Percentiles rank a stretch among this genome's conserved stretches.
These are phyloP conservation scores for Colletotrichum gigasporum DNA, from an alignment of 2,329 filamentous ascomycete species.

Conservation along the genomic window DNA sequence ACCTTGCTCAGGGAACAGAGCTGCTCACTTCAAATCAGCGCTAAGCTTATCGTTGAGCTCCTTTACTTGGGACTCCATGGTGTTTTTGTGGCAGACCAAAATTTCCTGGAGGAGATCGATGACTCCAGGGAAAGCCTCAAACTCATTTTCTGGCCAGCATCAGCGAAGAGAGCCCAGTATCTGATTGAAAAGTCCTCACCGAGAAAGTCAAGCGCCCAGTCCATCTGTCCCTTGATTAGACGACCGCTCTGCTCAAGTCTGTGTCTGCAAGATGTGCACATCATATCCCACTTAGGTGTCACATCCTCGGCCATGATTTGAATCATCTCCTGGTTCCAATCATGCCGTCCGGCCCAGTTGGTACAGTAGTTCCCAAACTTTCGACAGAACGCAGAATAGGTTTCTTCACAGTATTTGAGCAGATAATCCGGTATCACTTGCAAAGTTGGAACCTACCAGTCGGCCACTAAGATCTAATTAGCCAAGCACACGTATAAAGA, in stretches of 20 bases:
- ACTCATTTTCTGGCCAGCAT: too few relatives aligned
- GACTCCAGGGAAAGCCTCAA: too few relatives aligned
- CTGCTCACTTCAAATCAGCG: too few relatives aligned
- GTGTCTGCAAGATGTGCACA: background rate
- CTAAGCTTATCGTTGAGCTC: too few relatives aligned
- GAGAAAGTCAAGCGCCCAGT: background rate
- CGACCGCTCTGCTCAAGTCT: conserved; percentile 26
- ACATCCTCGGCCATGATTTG: conserved; percentile 45
- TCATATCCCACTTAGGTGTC: conserved; percentile 41
- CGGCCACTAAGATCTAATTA: background rate
- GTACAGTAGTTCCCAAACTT: conserved; percentile 50
- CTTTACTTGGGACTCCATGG: too few relatives aligned
- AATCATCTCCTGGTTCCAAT: conserved; percentile 58
- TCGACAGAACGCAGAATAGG: conserved; percentile 53
- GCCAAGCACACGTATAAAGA: background rate
- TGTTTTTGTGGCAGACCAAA: too few relatives aligned
- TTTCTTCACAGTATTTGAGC: conserved; percentile 34
- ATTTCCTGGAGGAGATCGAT: too few relatives aligned
- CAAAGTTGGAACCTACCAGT: background rate
- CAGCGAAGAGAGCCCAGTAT: too few relatives aligned
- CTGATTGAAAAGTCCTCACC: too few relatives aligned
- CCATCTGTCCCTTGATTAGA: background rate
- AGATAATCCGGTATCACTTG: background rate
- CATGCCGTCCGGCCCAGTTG: conserved; percentile 34
- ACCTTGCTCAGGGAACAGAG: too few relatives aligned